Evolutionary conservation across 257 asterid species (phyloP), one percentile per base, ranked within the genome.

Genomic region (Penstemon davidsonii): DNA sequence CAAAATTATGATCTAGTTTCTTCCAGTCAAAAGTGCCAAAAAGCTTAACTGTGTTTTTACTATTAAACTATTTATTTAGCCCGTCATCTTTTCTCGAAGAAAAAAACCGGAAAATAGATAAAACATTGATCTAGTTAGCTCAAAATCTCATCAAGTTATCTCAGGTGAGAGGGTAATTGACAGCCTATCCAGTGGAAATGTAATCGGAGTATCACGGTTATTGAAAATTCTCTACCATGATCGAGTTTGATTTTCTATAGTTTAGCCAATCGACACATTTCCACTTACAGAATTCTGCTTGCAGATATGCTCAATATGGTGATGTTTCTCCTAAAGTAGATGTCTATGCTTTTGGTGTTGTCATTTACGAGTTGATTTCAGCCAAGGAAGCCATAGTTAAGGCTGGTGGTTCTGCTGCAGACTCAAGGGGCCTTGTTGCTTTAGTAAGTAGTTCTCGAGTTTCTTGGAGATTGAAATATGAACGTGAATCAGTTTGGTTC

Each of bases 271-370:
- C n/a, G 54, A 49, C 54, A 10, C 54, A 49, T 47, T 42, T 57
- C 71, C 15, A 41, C 19, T 41, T 11, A 44, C 8, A 10, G 66
- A 36, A 60, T 71, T 75, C 59, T 78, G 33, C 64, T 56, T 71
- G 76, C 88, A 93, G 98, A 81, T 92, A 92, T 74, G 97, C 98
- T 12, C 95, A 83, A 68, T 92, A 88, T 47, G 97, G 98, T 4
- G 93, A 86, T 47, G 89, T 89, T 51, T 84, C 98, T 66, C 96
- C 98, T 12, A 90, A 92, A 88, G 88, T 92, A 33, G 98, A 92
- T 53, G 98, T 92, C 55, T 92, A 85, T 77, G 98, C 98, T 41
- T 90, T 92, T 71, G 98, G 98, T 19, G 98, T 92, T 52, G 98
- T 92, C 62, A 85, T 88, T 62, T 92, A 83, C 47, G 98, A 92